Evolutionary conservation across 2,329 filamentous ascomycete genomes (phyloP).

Genomic region (Fusarium sp.): DNA sequence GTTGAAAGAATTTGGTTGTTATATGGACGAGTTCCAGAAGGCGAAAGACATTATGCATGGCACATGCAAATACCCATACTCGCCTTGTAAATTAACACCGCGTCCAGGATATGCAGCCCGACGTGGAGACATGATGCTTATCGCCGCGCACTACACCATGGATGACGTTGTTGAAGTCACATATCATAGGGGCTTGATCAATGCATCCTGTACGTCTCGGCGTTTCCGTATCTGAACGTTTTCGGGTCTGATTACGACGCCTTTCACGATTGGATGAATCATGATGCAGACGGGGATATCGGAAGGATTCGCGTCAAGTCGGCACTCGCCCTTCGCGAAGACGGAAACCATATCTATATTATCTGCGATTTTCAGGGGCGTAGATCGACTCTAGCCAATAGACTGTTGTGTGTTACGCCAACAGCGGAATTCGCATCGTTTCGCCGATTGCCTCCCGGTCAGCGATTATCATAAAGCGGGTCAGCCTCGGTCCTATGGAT

Average conservation of each 20-base stretch:
- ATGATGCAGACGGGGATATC: not conserved
- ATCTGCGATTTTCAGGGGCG: too few species aligned
- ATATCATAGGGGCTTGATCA: not conserved
- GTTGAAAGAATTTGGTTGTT: not conserved
- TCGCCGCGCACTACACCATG: too few species aligned
- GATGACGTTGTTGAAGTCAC: conserved; percentile 6
- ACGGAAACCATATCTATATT: not conserved
- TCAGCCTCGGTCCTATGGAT: not conserved
- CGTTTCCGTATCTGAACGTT: not conserved
- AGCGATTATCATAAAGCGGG: not conserved
- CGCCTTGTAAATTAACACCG: not conserved
- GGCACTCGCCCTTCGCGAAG: not conserved
- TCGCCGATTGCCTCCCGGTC: not conserved
- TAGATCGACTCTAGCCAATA: not conserved
- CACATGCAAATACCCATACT: not conserved
- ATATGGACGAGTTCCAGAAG: not conserved
- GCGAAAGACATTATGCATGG: not conserved
- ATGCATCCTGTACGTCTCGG: not conserved
- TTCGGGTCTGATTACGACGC: not conserved
- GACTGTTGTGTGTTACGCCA: not conserved
- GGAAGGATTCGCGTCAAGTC: not conserved
- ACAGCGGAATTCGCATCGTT: not conserved
- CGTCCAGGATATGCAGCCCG: not conserved
- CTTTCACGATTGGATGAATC: not conserved
- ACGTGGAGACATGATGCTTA: not conserved